Evolutionary conservation across 495 filamentous ascomycete species (phyloP).

Genomic region (Neurospora sp.): DNA sequence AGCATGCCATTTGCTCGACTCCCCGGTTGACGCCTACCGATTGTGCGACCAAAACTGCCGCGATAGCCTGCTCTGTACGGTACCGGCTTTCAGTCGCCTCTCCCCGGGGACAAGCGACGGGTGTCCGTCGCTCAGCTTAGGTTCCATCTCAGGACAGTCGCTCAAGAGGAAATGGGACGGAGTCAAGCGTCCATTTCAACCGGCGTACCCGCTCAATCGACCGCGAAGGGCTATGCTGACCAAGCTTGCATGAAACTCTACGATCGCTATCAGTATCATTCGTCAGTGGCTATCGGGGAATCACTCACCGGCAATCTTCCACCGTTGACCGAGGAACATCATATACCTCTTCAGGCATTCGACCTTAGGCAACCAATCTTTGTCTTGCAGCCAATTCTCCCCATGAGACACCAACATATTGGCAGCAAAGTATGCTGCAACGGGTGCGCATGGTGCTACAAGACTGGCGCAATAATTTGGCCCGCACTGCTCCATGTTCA

Average conservation of each 20-base stretch:
- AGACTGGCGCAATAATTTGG: conserved; percentile 1
- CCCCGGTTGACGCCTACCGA: not conserved
- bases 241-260: conserved; percentile 4
- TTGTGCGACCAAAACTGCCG: not conserved
- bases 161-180: not conserved
- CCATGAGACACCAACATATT: conserved; percentile 19
- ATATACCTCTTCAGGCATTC: conserved; percentile 7
- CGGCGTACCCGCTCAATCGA: not conserved
- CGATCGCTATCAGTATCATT: not conserved
- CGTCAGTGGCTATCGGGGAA: not conserved
- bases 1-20: not conserved
- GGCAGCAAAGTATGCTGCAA: conserved; percentile 16
- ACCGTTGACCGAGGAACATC: conserved; percentile 8
- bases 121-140: not conserved
- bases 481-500: not conserved
- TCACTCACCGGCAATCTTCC: conserved; percentile 21
- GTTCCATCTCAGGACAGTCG: not conserved
- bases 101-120: not conserved
- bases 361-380: conserved; percentile 13
- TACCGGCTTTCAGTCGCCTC: not conserved
- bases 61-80: not conserved
- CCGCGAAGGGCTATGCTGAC: conserved; percentile 1
- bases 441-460: conserved; percentile 14
- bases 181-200: not conserved
- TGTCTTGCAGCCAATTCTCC: conserved; percentile 7